Conservation (phyloP, 768 basidiomycete genomes). For the Boletus tylopilopsis region DNA sequence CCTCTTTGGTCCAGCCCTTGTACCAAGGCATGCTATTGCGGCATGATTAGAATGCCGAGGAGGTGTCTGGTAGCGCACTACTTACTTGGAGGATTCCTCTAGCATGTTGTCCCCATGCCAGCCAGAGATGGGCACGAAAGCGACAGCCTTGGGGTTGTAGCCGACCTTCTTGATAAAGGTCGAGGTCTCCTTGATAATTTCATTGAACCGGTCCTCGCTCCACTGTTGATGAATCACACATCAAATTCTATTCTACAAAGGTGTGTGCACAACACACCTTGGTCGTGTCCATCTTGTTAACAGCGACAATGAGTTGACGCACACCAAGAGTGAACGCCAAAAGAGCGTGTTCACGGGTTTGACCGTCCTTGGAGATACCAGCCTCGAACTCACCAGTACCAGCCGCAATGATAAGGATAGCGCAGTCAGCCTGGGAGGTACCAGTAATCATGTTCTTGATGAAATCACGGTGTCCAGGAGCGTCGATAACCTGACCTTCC, state of each 20-base stretch:
- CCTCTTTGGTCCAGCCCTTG: conserved; percentile 99
- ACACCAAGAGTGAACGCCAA: conserved; percentile 99
- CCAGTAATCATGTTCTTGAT: conserved; percentile 99
- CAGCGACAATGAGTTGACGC: conserved; percentile 98
- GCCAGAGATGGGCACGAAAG: conserved; percentile 99
- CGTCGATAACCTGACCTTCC: conserved; percentile 86
- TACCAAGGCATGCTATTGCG: conserved; percentile 90
- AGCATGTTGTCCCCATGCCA: conserved; percentile 99
- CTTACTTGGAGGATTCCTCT: conserved; percentile 94
- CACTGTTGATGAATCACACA: conserved; percentile 53
- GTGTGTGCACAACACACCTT: conserved; percentile 50
- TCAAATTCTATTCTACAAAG: background rate
- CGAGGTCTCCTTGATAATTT: conserved; percentile 98
- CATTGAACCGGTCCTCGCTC: conserved; percentile 99
- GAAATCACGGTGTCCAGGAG: conserved; percentile 99
- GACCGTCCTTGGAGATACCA: conserved; percentile 99
- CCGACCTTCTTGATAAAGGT: conserved; percentile 99
- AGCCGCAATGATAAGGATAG: conserved; percentile 98
- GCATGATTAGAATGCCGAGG: conserved; percentile 14
- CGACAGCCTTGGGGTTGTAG: conserved; percentile 98
- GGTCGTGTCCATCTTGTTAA: conserved; percentile 99
- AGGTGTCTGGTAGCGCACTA: conserved; percentile 5
- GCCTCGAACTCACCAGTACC: conserved; percentile 99
- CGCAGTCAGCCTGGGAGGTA: conserved; percentile 99
- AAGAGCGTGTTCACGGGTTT: conserved; percentile 99